phyloP scores from a whole-genome alignment of 345 rosid genomes.

The Chamaenerion angustifolium region DNA sequence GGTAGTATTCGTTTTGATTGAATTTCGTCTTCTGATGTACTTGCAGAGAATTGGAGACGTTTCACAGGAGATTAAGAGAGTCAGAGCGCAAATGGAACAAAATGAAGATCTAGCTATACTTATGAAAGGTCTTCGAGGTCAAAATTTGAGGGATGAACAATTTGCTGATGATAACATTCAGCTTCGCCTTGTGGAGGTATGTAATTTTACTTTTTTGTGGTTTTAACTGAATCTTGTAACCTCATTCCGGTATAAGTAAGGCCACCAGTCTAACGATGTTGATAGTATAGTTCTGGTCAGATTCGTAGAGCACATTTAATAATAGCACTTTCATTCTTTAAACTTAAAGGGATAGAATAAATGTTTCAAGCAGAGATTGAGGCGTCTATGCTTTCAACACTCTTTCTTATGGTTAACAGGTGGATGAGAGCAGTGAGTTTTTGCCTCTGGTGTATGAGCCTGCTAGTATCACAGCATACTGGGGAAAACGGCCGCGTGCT shows the following conservation, averaged over 20 bases:
- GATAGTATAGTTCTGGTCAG: too few relatives aligned
- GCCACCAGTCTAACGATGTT: too few relatives aligned
- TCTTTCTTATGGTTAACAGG: conserved; percentile 21
- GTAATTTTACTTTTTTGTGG: background rate
- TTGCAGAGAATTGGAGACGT: conserved; percentile 71
- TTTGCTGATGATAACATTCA: conserved; percentile 65
- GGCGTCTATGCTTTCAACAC: background rate
- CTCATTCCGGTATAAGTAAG: too few relatives aligned
- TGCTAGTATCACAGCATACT: conserved; percentile 64
- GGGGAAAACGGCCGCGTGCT: conserved; percentile 96
- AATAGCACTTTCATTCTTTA: too few relatives aligned
- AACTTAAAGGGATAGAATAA: too few relatives aligned
- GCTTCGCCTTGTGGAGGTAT: conserved; percentile 85
- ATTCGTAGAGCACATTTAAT: too few relatives aligned
- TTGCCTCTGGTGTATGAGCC: conserved; percentile 89
- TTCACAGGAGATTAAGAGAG: conserved; percentile 78
- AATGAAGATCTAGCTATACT: conserved; percentile 66
- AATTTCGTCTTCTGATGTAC: conserved; percentile 3
- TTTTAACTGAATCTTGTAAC: too few relatives aligned
- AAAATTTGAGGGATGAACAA: conserved; percentile 61
- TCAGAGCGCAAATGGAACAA: conserved; percentile 91
- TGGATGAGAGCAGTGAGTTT: conserved; percentile 85
- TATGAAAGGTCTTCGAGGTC: conserved; percentile 91
- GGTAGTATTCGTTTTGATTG: background rate
- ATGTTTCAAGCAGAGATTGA: too few relatives aligned